These are phyloP conservation scores for Candida andamanensis DNA, from an alignment of 805 yeast genomes.

Conservation along the genomic window DNA sequence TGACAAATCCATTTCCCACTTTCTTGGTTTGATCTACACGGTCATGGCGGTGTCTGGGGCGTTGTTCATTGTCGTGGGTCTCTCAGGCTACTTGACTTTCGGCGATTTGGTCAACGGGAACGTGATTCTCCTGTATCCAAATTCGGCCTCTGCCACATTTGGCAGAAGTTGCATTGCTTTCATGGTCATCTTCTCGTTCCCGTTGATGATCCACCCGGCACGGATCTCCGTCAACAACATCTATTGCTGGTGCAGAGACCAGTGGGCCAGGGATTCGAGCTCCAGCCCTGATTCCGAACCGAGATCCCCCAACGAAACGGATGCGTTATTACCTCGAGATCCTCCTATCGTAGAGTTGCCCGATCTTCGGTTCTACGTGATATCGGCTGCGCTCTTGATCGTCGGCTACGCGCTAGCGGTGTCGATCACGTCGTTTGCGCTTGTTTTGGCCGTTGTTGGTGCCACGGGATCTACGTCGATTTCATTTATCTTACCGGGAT, in stretches of 20 bases:
- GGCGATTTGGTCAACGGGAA: slow-evolving; percentile 66
- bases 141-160: slow-evolving; percentile 41
- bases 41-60: slow-evolving; percentile 58
- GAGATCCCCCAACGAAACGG: slow-evolving; percentile 2
- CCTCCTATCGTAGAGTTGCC: slow-evolving; percentile 46
- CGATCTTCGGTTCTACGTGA: slow-evolving; percentile 38
- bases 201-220: slow-evolving; percentile 78
- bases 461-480: slow-evolving; percentile 81
- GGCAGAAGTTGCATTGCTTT: slow-evolving; percentile 62
- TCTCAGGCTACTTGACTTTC: slow-evolving; percentile 78
- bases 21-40: slow-evolving; percentile 37
- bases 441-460: slow-evolving; percentile 69
- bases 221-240: slow-evolving; percentile 64
- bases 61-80: slow-evolving; percentile 68
- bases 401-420: slow-evolving; percentile 53
- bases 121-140: slow-evolving; percentile 62
- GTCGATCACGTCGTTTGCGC: slow-evolving; percentile 58
- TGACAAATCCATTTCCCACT: slow-evolving; percentile 42
- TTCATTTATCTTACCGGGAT: slow-evolving; percentile 72
- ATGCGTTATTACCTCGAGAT: slow-evolving; percentile 4
- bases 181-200: slow-evolving; percentile 72
- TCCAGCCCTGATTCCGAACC: slow-evolving; percentile 1
- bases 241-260: slow-evolving; percentile 50
- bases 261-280: not conserved
- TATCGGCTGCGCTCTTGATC: slow-evolving; percentile 44